Conservation (phyloP, 345 rosid genomes). For the Reutealis trisperma region DNA sequence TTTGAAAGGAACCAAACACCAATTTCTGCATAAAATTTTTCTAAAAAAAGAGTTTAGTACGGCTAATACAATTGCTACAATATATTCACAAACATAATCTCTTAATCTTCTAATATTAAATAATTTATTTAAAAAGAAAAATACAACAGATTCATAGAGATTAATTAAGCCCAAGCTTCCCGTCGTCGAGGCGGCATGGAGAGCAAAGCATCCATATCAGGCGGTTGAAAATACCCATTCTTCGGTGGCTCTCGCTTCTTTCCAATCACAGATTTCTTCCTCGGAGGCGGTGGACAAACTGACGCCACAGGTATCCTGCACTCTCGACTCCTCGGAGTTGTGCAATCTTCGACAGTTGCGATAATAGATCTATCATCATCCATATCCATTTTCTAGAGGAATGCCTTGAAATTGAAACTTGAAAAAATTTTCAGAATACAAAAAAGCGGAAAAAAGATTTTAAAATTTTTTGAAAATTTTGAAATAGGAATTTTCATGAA, state of each 20-base stretch:
- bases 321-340: slow-evolving; percentile 55
- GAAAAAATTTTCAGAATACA: background rate
- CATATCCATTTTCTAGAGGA: slow-evolving; percentile 41
- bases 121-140: no score
- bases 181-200: slow-evolving; percentile 31
- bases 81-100: no score
- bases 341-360: slow-evolving; percentile 48
- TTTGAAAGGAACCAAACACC: no score
- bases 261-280: slow-evolving; percentile 41
- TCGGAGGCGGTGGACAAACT: slow-evolving; percentile 67
- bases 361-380: slow-evolving; percentile 18
- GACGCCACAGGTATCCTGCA: slow-evolving; percentile 39
- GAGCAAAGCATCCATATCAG: slow-evolving; percentile 66
- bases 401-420: background rate
- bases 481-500: background rate
- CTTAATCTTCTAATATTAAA: no score
- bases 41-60: no score
- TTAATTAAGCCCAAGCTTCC: slow-evolving; percentile 36
- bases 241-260: slow-evolving; percentile 54
- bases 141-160: no score
- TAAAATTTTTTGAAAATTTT: background rate
- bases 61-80: no score
- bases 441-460: no score
- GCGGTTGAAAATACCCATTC: slow-evolving; percentile 68
- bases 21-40: no score